Base-by-base conservation (phyloP, 345 rosid genomes). In the Citrus medica region DNA sequence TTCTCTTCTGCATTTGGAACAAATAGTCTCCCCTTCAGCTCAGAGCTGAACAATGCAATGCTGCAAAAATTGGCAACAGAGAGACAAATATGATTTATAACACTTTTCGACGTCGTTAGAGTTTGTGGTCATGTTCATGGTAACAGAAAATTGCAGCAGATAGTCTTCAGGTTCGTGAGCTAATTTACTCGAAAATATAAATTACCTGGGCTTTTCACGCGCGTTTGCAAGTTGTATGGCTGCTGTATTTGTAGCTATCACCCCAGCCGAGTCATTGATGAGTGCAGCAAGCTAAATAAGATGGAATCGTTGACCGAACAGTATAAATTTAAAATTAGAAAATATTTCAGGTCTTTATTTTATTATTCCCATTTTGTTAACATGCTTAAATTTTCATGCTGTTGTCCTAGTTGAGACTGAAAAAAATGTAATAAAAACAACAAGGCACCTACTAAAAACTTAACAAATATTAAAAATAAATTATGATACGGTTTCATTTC, bases 141-240 rank as follows among this genome's bases (percentile, higher is more conserved):
- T 46, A 46, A 13, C 51, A 46, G 51, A 46, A 46, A 46, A 46
- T 46, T 12, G 51, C 16, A 46, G 4, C 51, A 46, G 16, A 13
- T 46, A 46, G 51, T 46, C 17, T 46, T 13, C 51, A 13, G 51
- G 51, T 25, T 24, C 19, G n/a, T 21, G 48, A 37, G 19, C 38
- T 27, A 37, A 12, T 75, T 27, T 61, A 33, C 19, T 61, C 48
- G 1, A 35, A 33, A 24, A 51, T 22, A 51, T 64, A 73, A 72
- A 3, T 73, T 78, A 93, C 96, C 96, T 86, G 0, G 97, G 99
- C 83, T 87, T 95, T 61, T 76, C 88, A 5, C 98, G 89, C 0
- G 95, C 96, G 78, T 81, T 88, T 69, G 98, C 98, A n/a, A 93
- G 92, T 81, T 92, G 98, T 82, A 93, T 84, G 27, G 99, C 98